These are phyloP conservation scores for Pichia thaimueangensis DNA, from an alignment of 805 yeast genomes.

Conservation along the genomic window DNA sequence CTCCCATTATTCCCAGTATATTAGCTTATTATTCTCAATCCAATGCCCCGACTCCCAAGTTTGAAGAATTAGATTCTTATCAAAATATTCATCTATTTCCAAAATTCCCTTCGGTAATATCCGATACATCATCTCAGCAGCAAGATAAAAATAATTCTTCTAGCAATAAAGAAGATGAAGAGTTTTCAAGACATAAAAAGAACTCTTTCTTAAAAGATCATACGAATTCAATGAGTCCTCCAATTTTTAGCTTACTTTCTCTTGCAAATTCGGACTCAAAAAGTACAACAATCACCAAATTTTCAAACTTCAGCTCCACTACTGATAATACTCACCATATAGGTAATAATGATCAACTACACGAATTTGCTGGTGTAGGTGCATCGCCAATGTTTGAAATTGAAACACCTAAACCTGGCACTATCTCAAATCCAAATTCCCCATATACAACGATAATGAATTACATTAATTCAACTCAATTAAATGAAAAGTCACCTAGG, in stretches of 20 bases:
- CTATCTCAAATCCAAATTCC: conserved; percentile 5
- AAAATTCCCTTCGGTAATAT: conserved; percentile 3
- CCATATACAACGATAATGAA: conserved; percentile 1
- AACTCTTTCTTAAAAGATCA: too few species aligned
- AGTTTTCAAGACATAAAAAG: too few species aligned
- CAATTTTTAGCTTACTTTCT: background rate
- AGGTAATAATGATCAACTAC: background rate
- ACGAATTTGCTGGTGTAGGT: background rate
- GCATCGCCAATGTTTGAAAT: conserved; percentile 4
- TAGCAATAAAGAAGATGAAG: too few species aligned
- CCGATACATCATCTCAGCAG: background rate
- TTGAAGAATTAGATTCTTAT: conserved; percentile 5
- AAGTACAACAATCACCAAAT: background rate
- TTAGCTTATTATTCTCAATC: background rate
- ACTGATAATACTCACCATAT: too few species aligned
- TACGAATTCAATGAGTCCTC: background rate
- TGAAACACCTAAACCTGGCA: conserved; percentile 3
- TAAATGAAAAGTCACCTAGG: background rate
- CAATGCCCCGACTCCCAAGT: background rate
- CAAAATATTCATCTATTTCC: background rate
- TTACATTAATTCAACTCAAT: background rate
- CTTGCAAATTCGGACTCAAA: background rate
- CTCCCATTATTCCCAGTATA: conserved; percentile 6
- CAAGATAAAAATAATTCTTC: background rate
- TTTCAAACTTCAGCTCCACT: background rate